Evolutionary conservation across 768 basidiomycete genomes (phyloP), one percentile per base, ranked within the genome.

Genomic region (Austroboletus eburneus): DNA sequence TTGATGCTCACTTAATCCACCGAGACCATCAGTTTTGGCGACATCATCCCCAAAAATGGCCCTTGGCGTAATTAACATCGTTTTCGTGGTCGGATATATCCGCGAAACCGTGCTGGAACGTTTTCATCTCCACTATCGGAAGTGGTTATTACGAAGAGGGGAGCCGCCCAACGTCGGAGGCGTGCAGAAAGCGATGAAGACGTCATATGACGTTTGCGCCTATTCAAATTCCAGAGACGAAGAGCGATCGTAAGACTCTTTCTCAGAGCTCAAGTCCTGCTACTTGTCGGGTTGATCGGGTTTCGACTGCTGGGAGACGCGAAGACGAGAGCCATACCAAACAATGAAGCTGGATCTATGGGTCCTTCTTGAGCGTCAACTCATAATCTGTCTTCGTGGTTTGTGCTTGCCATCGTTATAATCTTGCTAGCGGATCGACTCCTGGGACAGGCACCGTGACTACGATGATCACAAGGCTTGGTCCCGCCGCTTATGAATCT

Each of bases 1-100:
- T 79, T 40, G 75, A 80, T 57, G 69, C 78, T 1, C 63, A 79
- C 47, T 63, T 83, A 36, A 57, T 71, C 20, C 44, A 73, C 4
- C 72, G 85, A 89, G 61, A 85, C 80, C 7, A 73, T 83, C 13
- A 79, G 77, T 64, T 88, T 89, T 57, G 88, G 88, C n/a, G 88
- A 91, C 57, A 82, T 89, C 43, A 61, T 68, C 9, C 86, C 87
- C 3, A 43, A 36, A 3, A 67, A 71, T 2, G 67, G 66, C 70
- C 1, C 63, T 81, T 27, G 85, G 85, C 10, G 76, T 91, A 41
- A 25, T 88, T 49, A 83, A 75, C 52, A 63, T 87, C 23, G 82
- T 76, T 12, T 68, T 89, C 12, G 77, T 80, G 12, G 80, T 89
- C 24, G 72, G 74, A 4, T 76, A 83, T 43, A 77, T 77, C 22